These are phyloP conservation scores for Silene noctiflora DNA, from an alignment of 179 eudicot species.

Conservation along the genomic window DNA sequence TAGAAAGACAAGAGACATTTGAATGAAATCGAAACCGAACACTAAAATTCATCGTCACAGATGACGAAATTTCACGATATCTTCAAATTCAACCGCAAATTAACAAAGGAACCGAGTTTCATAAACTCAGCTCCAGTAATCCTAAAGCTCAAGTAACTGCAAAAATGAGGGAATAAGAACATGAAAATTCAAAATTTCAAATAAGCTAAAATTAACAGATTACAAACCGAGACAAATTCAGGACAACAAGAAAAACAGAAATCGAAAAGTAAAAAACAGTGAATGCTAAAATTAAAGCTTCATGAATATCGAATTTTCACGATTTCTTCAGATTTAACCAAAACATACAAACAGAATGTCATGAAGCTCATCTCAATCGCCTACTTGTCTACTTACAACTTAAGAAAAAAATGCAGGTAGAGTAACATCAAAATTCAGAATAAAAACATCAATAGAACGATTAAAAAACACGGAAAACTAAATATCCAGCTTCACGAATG, in stretches of 20 bases:
- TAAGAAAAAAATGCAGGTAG: too few relatives aligned
- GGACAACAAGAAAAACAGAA: background rate
- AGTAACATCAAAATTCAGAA: too few relatives aligned
- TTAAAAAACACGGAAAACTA: background rate
- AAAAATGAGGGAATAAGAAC: too few relatives aligned
- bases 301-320: background rate
- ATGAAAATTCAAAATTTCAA: too few relatives aligned
- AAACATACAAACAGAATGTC: background rate
- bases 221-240: too few relatives aligned
- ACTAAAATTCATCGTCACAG: background rate
- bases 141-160: too few relatives aligned
- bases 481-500: background rate
- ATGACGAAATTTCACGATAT: background rate
- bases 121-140: conserved; percentile 1
- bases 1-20: too few relatives aligned
- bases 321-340: background rate
- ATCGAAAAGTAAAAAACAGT: background rate
- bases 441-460: background rate
- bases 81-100: background rate
- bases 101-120: background rate
- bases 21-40: background rate
- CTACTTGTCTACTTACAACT: too few relatives aligned
- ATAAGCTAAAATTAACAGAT: too few relatives aligned
- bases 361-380: background rate
- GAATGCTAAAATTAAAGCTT: background rate